Base-by-base conservation (phyloP, 805 yeast genomes). In the Candida chilensis region DNA sequence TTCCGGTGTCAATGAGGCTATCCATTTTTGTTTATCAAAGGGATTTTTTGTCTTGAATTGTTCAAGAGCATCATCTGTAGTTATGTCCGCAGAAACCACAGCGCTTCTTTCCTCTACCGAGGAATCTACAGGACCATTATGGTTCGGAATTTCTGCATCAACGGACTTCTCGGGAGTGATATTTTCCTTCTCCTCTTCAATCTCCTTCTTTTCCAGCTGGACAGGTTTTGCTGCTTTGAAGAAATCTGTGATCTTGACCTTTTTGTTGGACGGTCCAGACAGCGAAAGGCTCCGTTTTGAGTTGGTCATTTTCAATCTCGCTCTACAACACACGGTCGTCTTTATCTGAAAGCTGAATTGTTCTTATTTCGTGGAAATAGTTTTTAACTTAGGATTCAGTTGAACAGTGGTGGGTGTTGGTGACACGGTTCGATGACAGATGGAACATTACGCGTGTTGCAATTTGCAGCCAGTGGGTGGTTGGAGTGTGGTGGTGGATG, bases 1-100 rank as follows among this genome's bases (percentile, higher is more conserved):
- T 32, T 60, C 66, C 6, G 40, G 37, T 0, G 58, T 41, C 5
- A 60, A 45, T 3, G 52, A 32, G 1, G 36, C 35, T n/a, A 63
- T 30, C 68, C 68, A 58, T 32, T 41, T 27, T 10, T 39, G 30
- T 42, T 72, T 79, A 39, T 74, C 54, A 44, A 76, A 78, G 6
- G 16, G 20, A 13, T 26, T 7, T 18, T 17, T 13, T 26, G 10
- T n/a, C 6, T 14, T 16, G 13, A 26, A 26, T 15, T 24, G 15
- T 24, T 14, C 27, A n/a, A n/a, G n/a, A n/a, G n/a, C n/a, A n/a
- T n/a, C n/a, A n/a, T n/a, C n/a, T n/a, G n/a, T n/a, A n/a, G n/a
- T n/a, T n/a, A n/a, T n/a, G n/a, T n/a, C n/a, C n/a, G n/a, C n/a
- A n/a, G n/a, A n/a, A n/a, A n/a, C n/a, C n/a, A n/a, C n/a, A n/a